Conservation (phyloP, 208 protist genomes). For the Naegleria fowleri region DNA sequence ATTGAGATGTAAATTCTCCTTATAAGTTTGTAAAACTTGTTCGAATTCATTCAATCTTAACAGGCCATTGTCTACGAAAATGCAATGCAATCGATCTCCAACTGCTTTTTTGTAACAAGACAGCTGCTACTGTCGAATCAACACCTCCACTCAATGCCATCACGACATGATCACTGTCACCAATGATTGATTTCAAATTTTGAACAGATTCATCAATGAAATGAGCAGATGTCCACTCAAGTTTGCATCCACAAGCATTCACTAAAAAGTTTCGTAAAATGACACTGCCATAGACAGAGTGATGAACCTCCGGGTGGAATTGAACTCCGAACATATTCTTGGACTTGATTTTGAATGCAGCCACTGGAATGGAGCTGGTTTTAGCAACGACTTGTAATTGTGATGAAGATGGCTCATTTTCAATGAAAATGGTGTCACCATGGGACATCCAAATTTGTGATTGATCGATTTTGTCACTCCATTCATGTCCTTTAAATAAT, state of each 20-base stretch:
- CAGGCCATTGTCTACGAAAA: conserved; percentile 97
- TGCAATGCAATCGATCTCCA: conserved; percentile 81
- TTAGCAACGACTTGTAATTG: conserved; percentile 39
- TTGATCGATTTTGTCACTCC: conserved; percentile 51
- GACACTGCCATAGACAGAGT: conserved; percentile 76
- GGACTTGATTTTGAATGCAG: conserved; percentile 62
- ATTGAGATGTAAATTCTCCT: conserved; percentile 47
- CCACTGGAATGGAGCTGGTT: conserved; percentile 60
- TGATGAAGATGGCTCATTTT: conserved; percentile 48
- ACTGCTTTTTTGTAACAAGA: conserved; percentile 87
- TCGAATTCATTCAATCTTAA: conserved; percentile 86
- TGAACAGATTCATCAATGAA: conserved; percentile 75
- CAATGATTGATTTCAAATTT: conserved; percentile 47
- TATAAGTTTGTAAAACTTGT: conserved; percentile 57
- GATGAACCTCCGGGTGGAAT: conserved; percentile 96
- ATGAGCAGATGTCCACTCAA: conserved; percentile 37
- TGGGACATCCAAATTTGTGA: conserved; percentile 87
- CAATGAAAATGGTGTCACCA: conserved; percentile 71
- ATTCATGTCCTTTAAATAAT: conserved; percentile 45
- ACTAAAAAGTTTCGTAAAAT: conserved; percentile 91
- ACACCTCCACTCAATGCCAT: conserved; percentile 95
- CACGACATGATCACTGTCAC: conserved; percentile 75
- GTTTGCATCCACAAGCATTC: conserved; percentile 57
- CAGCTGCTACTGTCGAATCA: conserved; percentile 92
- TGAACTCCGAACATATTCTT: conserved; percentile 81